These are phyloP conservation scores for Tubosaeta sp. DNA, from an alignment of 768 basidiomycete species.

Conservation along the genomic window DNA sequence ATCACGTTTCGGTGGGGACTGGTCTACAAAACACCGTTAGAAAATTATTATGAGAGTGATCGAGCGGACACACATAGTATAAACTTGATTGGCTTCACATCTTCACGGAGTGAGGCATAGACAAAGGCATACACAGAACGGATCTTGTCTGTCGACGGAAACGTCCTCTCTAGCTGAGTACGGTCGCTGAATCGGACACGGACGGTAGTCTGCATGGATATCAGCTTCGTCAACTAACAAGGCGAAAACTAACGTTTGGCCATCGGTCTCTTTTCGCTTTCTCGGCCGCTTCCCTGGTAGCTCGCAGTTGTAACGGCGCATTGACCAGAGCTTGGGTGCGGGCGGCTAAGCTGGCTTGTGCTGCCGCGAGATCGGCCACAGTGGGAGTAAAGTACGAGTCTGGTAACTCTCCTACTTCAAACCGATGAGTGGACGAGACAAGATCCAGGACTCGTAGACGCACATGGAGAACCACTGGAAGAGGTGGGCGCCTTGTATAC, in stretches of 20 bases:
- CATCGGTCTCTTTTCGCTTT: constrained; percentile 61
- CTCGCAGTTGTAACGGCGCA: constrained; percentile 66
- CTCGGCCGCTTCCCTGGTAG: constrained; percentile 57
- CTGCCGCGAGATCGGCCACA: constrained; percentile 61
- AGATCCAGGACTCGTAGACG: constrained; percentile 18
- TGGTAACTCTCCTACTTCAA: constrained; percentile 47
- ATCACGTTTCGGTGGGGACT: constrained; percentile 78
- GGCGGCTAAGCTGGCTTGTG: constrained; percentile 58
- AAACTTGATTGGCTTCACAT: constrained; percentile 76
- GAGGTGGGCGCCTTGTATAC: constrained; percentile 44
- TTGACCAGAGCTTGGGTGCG: constrained; percentile 60
- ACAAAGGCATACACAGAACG: constrained; percentile 83
- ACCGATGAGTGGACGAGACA: constrained; percentile 4
- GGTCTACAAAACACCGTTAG: constrained; percentile 44
- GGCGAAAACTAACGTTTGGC: constrained; percentile 51
- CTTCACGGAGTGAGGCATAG: constrained; percentile 62
- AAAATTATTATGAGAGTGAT: not conserved
- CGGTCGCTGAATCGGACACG: constrained; percentile 79
- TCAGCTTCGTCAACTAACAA: constrained; percentile 8
- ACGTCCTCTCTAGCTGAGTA: constrained; percentile 73
- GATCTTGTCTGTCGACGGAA: constrained; percentile 77
- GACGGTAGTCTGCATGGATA: constrained; percentile 61
- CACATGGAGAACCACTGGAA: constrained; percentile 30
- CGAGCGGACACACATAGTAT: constrained; percentile 61
- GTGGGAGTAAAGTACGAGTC: constrained; percentile 76